Evolutionary conservation across 2,329 filamentous ascomycete species (phyloP), one percentile per base, ranked within the genome.

Genomic region (Calonectria pteridis): DNA sequence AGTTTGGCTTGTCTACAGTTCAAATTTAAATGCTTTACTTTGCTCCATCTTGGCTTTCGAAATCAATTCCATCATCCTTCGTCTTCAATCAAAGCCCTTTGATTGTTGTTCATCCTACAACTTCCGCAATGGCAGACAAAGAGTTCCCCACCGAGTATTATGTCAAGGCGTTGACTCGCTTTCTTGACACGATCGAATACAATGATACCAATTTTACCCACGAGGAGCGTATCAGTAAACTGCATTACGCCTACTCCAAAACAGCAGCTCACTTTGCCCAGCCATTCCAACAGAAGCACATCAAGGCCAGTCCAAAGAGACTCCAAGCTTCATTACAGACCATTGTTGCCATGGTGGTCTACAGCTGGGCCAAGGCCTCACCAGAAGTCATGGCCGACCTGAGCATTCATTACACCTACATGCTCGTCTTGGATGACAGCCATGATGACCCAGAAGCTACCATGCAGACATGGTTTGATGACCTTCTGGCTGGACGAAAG

Each of bases 131-230:
- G 55, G 5, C 33, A 40, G 23, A 59, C 2, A 59, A 59, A 0
- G 55, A 2, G 6, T 59, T 59, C 33, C 55, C 55, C 1, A 40
- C 55, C 7, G 55, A 59, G 9, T 59, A 9, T 28, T 59, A 59
- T 20, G 55, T 59, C 33, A 59, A 59, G 33, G 55, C 1, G 33
- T 9, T 59, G 33, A 59, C 55, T 59, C 55, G 55, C 20, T 59
- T 59, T 4, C 55, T 59, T 59, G 55, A 59, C 55, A 59, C 55
- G 2, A 59, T 59, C 33, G 55, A 59, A 40, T 59, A 59, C 55
- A 59, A 59, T 28, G 55, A 59, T 4, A 59, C 55, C 13, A 59
- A 59, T 23, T 59, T 59, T 28, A 59, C 55, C 0, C 55, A 2
- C 1, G 33, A 59, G n/a, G 55, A 59, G 55, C 55, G 55, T 28